Evolutionary conservation across 2,329 filamentous ascomycete genomes (phyloP).

Genomic region (Pseudopyrenochaeta lycopersici): DNA sequence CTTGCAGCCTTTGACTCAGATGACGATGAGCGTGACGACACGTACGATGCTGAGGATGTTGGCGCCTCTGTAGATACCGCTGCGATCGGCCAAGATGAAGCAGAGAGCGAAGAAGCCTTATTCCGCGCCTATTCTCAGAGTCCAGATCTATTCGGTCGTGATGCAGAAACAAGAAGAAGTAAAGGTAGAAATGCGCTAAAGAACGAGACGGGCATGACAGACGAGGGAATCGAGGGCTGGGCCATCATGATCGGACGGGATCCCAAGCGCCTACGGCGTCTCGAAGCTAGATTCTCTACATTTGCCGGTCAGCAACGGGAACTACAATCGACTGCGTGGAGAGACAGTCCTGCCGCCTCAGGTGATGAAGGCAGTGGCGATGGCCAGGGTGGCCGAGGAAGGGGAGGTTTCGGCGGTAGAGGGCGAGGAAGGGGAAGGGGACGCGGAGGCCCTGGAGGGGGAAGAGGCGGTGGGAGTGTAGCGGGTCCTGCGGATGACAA

Average conservation of each 20-base stretch:
- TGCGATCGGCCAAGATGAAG: constrained; percentile 58
- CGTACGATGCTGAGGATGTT: constrained; percentile 91
- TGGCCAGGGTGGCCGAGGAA: constrained; percentile 58
- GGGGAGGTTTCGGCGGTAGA: constrained; percentile 52
- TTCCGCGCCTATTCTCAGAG: constrained; percentile 76
- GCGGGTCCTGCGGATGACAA: constrained; percentile 73
- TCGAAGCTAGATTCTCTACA: constrained; percentile 75
- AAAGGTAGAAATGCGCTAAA: constrained; percentile 71
- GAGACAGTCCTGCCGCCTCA: constrained; percentile 60
- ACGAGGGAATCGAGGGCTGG: constrained; percentile 96
- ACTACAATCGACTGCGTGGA: constrained; percentile 70
- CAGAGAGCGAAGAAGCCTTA: constrained; percentile 73
- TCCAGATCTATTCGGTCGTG: constrained; percentile 74
- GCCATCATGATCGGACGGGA: constrained; percentile 83
- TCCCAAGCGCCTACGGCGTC: constrained; percentile 69
- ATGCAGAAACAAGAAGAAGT: constrained; percentile 73
- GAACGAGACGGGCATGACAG: constrained; percentile 84
- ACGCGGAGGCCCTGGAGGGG: constrained; percentile 42
- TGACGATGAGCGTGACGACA: constrained; percentile 96
- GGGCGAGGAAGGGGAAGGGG: constrained; percentile 47
- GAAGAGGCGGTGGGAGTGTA: constrained; percentile 61
- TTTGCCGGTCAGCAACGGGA: constrained; percentile 73
- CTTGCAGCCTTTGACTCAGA: constrained; percentile 90
- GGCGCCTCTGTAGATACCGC: constrained; percentile 82
- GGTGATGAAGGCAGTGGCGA: constrained; percentile 60